Evolutionary conservation across 1,284 basidiomycete genomes (phyloP), one percentile per base, ranked within the genome.

Genomic region (Sparassis latifolia): DNA sequence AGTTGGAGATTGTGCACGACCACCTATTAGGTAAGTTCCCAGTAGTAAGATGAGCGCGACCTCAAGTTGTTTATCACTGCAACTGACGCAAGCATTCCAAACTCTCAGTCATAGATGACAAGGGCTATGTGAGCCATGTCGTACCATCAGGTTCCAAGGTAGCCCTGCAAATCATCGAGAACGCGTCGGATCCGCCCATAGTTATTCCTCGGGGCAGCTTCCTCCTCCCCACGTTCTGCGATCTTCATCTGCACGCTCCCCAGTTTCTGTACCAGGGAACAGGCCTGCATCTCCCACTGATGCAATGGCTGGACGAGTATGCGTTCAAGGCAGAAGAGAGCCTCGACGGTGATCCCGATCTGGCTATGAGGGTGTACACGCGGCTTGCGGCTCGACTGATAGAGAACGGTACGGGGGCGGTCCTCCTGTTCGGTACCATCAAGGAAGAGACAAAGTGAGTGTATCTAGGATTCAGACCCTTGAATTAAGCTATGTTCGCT

Each of bases 191-290:
- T 3, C 52, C 56, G 3, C 51, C 71, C 39, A 65, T 62, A 30
- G 52, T 66, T 10, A 59, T 86, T 10, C 76, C 78, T 2, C 44
- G 55, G 2, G 83, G 84, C 28, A 75, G 72, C 42, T 91, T 92
- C 66, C 54, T 93, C 37, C 58, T 89, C 4, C 89, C 90, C 0
- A 80, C 82, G 0, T 94, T 92, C 64, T 79, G 78, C 56, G 91
- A 92, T 64, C 71, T 89, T 6, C 90, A 92, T 62, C 74, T 92
- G 0, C 91, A 94, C 63, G 89, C 89, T 0, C 89, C 90, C 1
- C 91, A 93, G 62, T 92, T 87, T 62, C 73, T 92, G 38, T 92
- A 92, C 55, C 85, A 89, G 54, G 91, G 91, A 2, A 90, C 82
- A 4, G 90, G 90, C 0, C 74, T 92, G 4, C 86, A 93, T 62